Conservation (phyloP, 768 basidiomycete genomes). For the Fomitopsis serialis region DNA sequence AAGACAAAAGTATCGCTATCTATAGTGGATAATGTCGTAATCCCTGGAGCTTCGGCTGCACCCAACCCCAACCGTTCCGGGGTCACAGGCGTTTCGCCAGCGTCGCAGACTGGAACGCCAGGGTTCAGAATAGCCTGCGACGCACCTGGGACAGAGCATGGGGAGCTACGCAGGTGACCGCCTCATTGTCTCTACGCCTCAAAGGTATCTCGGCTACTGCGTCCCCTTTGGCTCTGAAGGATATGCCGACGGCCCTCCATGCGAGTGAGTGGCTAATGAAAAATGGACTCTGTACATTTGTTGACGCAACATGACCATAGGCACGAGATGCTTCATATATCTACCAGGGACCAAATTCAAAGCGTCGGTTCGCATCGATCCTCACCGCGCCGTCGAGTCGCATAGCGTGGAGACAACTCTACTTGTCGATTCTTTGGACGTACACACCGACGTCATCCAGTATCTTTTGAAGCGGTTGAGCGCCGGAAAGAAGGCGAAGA, state of each 20-base stretch:
- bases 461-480: constrained; percentile 21
- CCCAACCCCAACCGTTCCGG: neutral
- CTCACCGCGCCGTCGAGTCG: constrained; percentile 49
- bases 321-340: neutral
- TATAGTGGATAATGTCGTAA: constrained; percentile 36
- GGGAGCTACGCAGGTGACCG: constrained; percentile 56
- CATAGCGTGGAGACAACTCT: constrained; percentile 46
- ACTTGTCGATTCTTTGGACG: constrained; percentile 38
- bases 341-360: constrained; percentile 38
- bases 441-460: constrained; percentile 41
- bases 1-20: constrained; percentile 52
- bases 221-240: neutral
- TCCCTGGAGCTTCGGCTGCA: constrained; percentile 8
- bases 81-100: constrained; percentile 30
- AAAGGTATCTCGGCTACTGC: constrained; percentile 39
- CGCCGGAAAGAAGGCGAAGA: neutral
- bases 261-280: constrained; percentile 3
- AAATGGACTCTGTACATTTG: neutral
- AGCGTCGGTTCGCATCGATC: constrained; percentile 52
- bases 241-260: neutral
- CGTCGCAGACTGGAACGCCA: constrained; percentile 60
- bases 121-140: constrained; percentile 52
- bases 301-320: neutral
- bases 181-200: constrained; percentile 45
- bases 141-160: constrained; percentile 67